Conservation (phyloP, 257 asterid species). For the Solanum sejunctum region DNA sequence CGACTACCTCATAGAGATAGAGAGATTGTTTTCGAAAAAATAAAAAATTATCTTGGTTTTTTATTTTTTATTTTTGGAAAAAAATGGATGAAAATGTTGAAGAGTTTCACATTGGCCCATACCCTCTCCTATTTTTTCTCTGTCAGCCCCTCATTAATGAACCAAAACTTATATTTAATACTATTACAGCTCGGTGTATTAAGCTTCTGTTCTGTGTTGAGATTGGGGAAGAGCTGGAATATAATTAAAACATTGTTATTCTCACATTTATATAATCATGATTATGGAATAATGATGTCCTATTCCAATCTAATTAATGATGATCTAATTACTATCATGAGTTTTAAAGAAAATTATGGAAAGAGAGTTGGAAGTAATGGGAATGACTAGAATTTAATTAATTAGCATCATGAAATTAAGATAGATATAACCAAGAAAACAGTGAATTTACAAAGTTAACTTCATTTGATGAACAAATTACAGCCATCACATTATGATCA, state of each 20-base stretch:
- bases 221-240: background rate
- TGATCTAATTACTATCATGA: background rate
- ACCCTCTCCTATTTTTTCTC: background rate
- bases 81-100: background rate
- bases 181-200: background rate
- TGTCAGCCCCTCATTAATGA: slow-evolving; percentile 1
- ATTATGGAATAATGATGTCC: slow-evolving; percentile 3
- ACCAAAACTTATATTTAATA: background rate
- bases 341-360: background rate
- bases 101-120: background rate
- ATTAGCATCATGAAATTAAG: background rate
- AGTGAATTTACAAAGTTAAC: slow-evolving; percentile 9
- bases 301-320: background rate
- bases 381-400: background rate
- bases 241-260: background rate
- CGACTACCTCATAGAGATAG: no score
- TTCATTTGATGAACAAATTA: slow-evolving; percentile 3
- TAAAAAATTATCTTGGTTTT: background rate
- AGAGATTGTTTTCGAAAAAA: background rate
- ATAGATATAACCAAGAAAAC: background rate
- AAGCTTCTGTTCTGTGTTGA: background rate
- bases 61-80: accelerated
- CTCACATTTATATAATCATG: background rate
- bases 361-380: background rate
- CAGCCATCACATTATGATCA: background rate